phyloP scores from a whole-genome alignment of 129 eudicot genomes.

The Chrysanthemum seticuspe region DNA sequence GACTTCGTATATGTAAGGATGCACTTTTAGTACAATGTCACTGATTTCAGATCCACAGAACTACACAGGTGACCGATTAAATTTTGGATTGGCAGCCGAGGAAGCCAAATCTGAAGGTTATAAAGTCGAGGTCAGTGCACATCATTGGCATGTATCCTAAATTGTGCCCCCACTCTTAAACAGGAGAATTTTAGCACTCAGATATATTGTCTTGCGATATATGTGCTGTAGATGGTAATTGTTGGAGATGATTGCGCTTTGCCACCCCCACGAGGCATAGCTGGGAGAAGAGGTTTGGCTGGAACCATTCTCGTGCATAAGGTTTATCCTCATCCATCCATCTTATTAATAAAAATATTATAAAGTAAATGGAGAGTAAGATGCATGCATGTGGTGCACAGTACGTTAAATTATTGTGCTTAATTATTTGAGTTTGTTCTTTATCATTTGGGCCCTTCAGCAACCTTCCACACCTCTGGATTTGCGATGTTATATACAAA shows the following conservation, averaged over 20 bases:
- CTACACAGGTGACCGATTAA: slow-evolving; percentile 90
- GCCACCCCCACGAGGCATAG: slow-evolving; percentile 97
- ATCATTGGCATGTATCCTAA: slow-evolving; percentile 7
- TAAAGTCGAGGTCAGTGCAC: slow-evolving; percentile 74
- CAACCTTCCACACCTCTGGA: not conserved
- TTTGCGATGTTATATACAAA: not conserved
- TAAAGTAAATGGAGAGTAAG: not conserved
- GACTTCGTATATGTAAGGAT: not conserved
- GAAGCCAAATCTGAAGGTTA: slow-evolving; percentile 98
- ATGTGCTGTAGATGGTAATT: slow-evolving; percentile 69
- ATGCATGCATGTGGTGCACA: not conserved
- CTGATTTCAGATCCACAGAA: slow-evolving; percentile 50
- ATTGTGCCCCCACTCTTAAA: slow-evolving; percentile 9
- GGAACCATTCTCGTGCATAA: slow-evolving; percentile 95
- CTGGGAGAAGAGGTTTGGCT: slow-evolving; percentile 99
- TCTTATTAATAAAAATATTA: not conserved
- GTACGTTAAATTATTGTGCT: not conserved
- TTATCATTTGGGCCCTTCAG: not conserved
- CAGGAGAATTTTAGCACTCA: not conserved
- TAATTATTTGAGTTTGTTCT: not conserved
- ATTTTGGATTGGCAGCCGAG: slow-evolving; percentile 98
- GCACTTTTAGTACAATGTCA: not conserved
- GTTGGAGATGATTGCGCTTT: slow-evolving; percentile 99
- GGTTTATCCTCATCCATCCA: slow-evolving; percentile 40
- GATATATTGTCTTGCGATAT: slow-evolving; percentile 1